These are phyloP conservation scores for Niveomyces coronatus DNA, from an alignment of 2,329 filamentous ascomycete genomes.

Conservation along the genomic window DNA sequence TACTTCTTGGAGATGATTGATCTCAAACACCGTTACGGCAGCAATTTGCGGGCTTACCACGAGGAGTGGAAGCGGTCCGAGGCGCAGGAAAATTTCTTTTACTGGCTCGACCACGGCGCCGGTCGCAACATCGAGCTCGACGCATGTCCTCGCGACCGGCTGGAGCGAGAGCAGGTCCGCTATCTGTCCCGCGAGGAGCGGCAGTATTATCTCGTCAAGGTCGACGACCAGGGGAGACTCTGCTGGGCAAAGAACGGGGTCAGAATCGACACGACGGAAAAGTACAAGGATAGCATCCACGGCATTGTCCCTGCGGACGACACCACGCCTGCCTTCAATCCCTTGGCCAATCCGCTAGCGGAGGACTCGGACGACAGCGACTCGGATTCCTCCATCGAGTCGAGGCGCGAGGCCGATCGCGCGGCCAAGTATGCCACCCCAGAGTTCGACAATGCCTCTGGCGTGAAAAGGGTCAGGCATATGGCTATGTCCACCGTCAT, in stretches of 20 bases:
- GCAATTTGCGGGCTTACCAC: slow-evolving; percentile 73
- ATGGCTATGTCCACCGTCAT: slow-evolving; percentile 63
- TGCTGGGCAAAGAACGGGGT: slow-evolving; percentile 78
- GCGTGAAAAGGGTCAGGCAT: slow-evolving; percentile 44
- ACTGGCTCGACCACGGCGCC: slow-evolving; percentile 79
- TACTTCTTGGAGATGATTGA: slow-evolving; percentile 85
- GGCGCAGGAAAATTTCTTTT: slow-evolving; percentile 84
- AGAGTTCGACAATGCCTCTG: slow-evolving; percentile 49
- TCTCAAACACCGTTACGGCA: slow-evolving; percentile 77
- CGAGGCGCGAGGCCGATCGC: slow-evolving; percentile 46
- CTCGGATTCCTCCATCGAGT: slow-evolving; percentile 30
- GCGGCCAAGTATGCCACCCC: slow-evolving; percentile 56
- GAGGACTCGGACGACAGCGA: slow-evolving; percentile 20
- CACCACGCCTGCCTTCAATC: slow-evolving; percentile 42
- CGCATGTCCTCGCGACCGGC: slow-evolving; percentile 59
- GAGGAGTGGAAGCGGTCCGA: slow-evolving; percentile 69
- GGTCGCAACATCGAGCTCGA: slow-evolving; percentile 61
- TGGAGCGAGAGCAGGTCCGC: slow-evolving; percentile 71
- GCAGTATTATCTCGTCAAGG: slow-evolving; percentile 66
- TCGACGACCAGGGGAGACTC: slow-evolving; percentile 65
- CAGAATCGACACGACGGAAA: slow-evolving; percentile 63
- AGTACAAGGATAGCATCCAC: slow-evolving; percentile 70
- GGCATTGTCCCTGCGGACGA: slow-evolving; percentile 58
- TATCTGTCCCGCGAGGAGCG: slow-evolving; percentile 79
- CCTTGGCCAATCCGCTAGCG: slow-evolving; percentile 13